Evolutionary conservation across 306 rosid genomes (phyloP).

Genomic region (Vicia villosa): DNA sequence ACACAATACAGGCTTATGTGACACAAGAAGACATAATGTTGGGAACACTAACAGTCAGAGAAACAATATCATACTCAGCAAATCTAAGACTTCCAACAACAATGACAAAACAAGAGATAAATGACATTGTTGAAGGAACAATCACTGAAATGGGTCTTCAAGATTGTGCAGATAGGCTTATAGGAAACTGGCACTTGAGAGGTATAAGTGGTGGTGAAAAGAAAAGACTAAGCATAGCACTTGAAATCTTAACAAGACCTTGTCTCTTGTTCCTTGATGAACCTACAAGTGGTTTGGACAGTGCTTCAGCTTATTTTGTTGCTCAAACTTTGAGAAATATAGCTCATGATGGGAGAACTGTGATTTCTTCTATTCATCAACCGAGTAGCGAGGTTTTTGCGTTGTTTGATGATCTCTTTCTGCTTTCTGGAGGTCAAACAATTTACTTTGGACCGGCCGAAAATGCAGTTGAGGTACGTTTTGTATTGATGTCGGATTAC

Average conservation of each 20-base stretch:
- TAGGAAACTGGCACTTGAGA: conserved; percentile 90
- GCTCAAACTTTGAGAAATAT: conserved; percentile 73
- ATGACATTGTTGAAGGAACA: conserved; percentile 60
- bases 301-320: conserved; percentile 93
- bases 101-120: conserved; percentile 61
- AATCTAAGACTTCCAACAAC: conserved; percentile 70
- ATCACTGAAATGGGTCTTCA: conserved; percentile 83
- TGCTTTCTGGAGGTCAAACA: conserved; percentile 83
- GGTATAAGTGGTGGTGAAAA: conserved; percentile 95
- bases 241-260: conserved; percentile 86
- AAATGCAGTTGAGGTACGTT: conserved; percentile 72
- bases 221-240: conserved; percentile 90
- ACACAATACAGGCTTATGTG: conserved; percentile 69
- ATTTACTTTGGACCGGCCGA: conserved; percentile 76
- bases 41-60: conserved; percentile 89
- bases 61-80: conserved; percentile 80
- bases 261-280: conserved; percentile 86
- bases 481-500: background rate
- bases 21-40: conserved; percentile 83
- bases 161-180: conserved; percentile 68
- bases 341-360: conserved; percentile 82
- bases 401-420: conserved; percentile 86
- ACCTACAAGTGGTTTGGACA: conserved; percentile 90
- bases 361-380: conserved; percentile 85
- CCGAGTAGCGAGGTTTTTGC: conserved; percentile 95